These are phyloP conservation scores for Solanum chmielewskii DNA, from an alignment of 257 asterid genomes.

Conservation along the genomic window DNA sequence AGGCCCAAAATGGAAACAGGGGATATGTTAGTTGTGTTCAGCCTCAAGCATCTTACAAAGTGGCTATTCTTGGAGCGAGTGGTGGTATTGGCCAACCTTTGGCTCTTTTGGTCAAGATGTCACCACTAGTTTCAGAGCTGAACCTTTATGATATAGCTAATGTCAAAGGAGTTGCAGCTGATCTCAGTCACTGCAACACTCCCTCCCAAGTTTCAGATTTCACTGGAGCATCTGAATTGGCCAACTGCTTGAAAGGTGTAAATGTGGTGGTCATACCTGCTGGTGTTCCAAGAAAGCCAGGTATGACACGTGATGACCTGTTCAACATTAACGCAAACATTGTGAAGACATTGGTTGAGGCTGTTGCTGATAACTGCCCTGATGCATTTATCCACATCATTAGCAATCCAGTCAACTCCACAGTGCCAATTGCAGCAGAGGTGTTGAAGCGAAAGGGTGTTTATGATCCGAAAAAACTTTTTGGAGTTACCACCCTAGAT, in stretches of 20 bases:
- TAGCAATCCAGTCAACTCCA: conserved; percentile 84
- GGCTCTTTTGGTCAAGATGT: conserved; percentile 73
- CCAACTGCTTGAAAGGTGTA: conserved; percentile 49
- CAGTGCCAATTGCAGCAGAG: conserved; percentile 82
- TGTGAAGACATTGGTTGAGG: conserved; percentile 57
- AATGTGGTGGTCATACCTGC: conserved; percentile 79
- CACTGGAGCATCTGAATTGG: conserved; percentile 60
- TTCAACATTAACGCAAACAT: conserved; percentile 75
- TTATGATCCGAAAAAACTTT: conserved; percentile 68
- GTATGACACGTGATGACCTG: conserved; percentile 86
- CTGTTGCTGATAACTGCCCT: conserved; percentile 77
- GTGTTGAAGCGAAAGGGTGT: conserved; percentile 70
- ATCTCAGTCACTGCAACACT: conserved; percentile 86
- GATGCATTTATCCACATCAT: conserved; percentile 79
- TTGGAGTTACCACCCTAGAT: conserved; percentile 80
- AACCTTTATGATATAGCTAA: conserved; percentile 75
- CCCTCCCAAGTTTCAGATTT: conserved; percentile 61
- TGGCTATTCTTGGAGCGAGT: conserved; percentile 69
- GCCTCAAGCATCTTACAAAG: conserved; percentile 82
- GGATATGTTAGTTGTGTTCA: conserved; percentile 32
- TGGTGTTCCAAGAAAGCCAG: conserved; percentile 86
- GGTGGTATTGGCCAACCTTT: conserved; percentile 92
- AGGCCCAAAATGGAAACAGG: conserved; percentile 16
- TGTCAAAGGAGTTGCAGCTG: conserved; percentile 83
- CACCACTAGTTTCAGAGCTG: conserved; percentile 61